Percentiles rank a stretch among this genome's conserved stretches.
Evolutionary conservation across 2,329 filamentous ascomycete genomes (phyloP).

Genomic region (Aphanocladium album): DNA sequence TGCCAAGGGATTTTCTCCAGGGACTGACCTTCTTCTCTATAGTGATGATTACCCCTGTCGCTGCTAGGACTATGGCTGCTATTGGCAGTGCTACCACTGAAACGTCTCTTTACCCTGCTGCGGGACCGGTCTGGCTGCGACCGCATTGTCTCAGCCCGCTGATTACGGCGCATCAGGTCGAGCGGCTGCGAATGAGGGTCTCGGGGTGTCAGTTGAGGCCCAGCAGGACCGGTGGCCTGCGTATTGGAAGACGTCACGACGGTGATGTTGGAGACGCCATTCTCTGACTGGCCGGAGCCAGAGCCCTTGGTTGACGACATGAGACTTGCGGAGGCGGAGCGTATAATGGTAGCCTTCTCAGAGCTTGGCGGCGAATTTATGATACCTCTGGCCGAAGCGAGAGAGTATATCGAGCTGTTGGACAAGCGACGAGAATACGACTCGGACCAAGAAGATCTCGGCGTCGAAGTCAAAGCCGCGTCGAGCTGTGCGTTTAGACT

Average conservation of each 20-base stretch:
- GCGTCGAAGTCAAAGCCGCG: constrained; percentile 21
- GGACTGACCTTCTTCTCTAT: constrained; percentile 50
- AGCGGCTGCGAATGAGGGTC: constrained; percentile 35
- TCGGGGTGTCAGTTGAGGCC: constrained; percentile 42
- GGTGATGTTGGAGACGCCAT: constrained; percentile 46
- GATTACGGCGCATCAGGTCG: constrained; percentile 43
- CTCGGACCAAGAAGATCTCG: constrained; percentile 44
- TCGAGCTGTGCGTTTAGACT: constrained; percentile 10
- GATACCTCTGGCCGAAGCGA: constrained; percentile 55
- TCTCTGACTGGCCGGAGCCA: constrained; percentile 41
- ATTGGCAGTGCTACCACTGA: constrained; percentile 76
- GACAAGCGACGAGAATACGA: constrained; percentile 61
- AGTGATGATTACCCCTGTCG: constrained; percentile 51
- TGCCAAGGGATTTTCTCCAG: not conserved
- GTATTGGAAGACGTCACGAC: constrained; percentile 47
- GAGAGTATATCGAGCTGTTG: constrained; percentile 66
- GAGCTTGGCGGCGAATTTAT: constrained; percentile 45
- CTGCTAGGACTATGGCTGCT: constrained; percentile 77
- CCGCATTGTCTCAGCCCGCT: constrained; percentile 35
- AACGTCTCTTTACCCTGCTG: constrained; percentile 66
- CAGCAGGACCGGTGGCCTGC: constrained; percentile 22
- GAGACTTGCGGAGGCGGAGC: constrained; percentile 38
- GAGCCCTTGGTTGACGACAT: constrained; percentile 41
- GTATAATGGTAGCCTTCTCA: constrained; percentile 38
- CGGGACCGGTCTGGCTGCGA: constrained; percentile 54